Percentiles rank a stretch among this genome's conserved stretches.
Conservation (phyloP, 140 eudicot genomes). For the Flaveria floridana region DNA sequence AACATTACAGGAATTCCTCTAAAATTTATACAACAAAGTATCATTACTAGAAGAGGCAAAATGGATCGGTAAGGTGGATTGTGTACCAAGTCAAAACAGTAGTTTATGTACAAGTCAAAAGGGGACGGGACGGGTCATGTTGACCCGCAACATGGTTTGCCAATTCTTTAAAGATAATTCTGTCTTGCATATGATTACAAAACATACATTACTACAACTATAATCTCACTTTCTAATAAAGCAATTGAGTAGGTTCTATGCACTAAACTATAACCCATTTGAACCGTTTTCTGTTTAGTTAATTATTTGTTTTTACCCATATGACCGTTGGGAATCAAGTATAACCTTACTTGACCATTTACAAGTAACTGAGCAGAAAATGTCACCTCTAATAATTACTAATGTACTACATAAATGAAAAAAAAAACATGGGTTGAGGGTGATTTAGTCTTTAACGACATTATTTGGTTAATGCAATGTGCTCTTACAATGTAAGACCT, state of each 20-base stretch:
- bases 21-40: neutral
- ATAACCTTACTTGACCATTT: neutral
- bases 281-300: neutral
- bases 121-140: neutral
- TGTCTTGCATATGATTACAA: conserved; percentile 1
- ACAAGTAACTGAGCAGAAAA: neutral
- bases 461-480: conserved; percentile 32
- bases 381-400: conserved; percentile 8
- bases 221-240: neutral
- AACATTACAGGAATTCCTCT: conserved; percentile 12
- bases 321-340: neutral
- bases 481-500: conserved; percentile 99
- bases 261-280: neutral
- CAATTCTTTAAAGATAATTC: neutral
- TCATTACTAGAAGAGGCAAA: neutral
- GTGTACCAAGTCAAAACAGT: neutral
- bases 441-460: conserved; percentile 7
- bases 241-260: neutral
- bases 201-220: neutral
- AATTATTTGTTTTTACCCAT: neutral
- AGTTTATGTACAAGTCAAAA: neutral
- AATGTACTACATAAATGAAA: neutral
- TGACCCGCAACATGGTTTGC: neutral
- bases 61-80: neutral
- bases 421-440: neutral